A percentile compares a stretch with the other conserved stretches of the same genome.
Evolutionary conservation across 176 grass and related monocot genomes (phyloP).

Genomic region (sorghum (Sorghum bicolor)): Sorghum_bicolor_NCBIv3 NC_012877.2:6031501-6032000

Average conservation of each 20-base stretch:
- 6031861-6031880: neutral
- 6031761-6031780: neutral
- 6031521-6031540: conserved; percentile 83
- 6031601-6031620: conserved; percentile 58
- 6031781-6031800: neutral
- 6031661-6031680: neutral
- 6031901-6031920: neutral
- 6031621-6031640: neutral
- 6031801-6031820: neutral
- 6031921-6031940: neutral
- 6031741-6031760: conserved; percentile 1
- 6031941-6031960: neutral
- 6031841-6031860: neutral
- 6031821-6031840: conserved; percentile 1
- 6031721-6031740: neutral
- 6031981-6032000: conserved; percentile 87
- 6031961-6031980: conserved; percentile 69
- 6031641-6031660: neutral
- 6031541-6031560: conserved; percentile 93
- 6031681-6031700: neutral
- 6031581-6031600: conserved; percentile 93
- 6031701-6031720: neutral
- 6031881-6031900: neutral
- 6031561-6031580: conserved; percentile 95
- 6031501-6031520: conserved; percentile 93